Base-by-base conservation (phyloP, 176 grass and related monocot species). In the Thinopyrum elongatum region DNA sequence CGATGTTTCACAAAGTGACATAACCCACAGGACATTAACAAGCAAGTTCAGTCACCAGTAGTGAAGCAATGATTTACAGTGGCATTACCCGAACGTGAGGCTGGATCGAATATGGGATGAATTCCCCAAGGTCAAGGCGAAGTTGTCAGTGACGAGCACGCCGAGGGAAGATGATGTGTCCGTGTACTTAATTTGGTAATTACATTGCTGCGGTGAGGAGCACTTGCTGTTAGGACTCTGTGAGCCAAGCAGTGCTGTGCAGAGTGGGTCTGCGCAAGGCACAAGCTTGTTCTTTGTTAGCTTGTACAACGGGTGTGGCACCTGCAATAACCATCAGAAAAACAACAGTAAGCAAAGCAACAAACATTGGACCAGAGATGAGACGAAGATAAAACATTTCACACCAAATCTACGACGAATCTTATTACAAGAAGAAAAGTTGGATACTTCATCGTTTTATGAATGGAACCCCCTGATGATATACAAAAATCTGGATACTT, bases 1-100 rank as follows among this genome's bases (percentile, higher is more conserved):
- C n/a, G n/a, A n/a, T n/a, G n/a, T n/a, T n/a, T n/a, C n/a, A n/a
- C n/a, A n/a, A n/a, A n/a, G n/a, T n/a, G n/a, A n/a, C n/a, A n/a
- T n/a, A n/a, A n/a, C n/a, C n/a, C n/a, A n/a, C n/a, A n/a, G n/a
- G n/a, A n/a, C n/a, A n/a, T n/a, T n/a, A n/a, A n/a, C n/a, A n/a
- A n/a, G n/a, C n/a, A n/a, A n/a, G n/a, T n/a, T n/a, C n/a, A n/a
- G n/a, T n/a, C n/a, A 0, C 7, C 5, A 35, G 34, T 35, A 35
- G 5, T 35, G 34, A 35, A 1, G 34, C 5, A 1, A 35, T 35
- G 34, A 0, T 35, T 35, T 6, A 35, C 34, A n/a, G n/a, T n/a
- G 39, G 9, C 39, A 98, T 85, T 85, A 98, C 95, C 95, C 95
- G 63, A 98, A 98, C 30, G 86, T 72, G n/a, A 98, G 86, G 75